A percentile compares a stretch with the other conserved stretches of the same genome.
phyloP scores from a whole-genome alignment of 2,329 filamentous ascomycete genomes.

The Drechmeria coniospora region DNA sequence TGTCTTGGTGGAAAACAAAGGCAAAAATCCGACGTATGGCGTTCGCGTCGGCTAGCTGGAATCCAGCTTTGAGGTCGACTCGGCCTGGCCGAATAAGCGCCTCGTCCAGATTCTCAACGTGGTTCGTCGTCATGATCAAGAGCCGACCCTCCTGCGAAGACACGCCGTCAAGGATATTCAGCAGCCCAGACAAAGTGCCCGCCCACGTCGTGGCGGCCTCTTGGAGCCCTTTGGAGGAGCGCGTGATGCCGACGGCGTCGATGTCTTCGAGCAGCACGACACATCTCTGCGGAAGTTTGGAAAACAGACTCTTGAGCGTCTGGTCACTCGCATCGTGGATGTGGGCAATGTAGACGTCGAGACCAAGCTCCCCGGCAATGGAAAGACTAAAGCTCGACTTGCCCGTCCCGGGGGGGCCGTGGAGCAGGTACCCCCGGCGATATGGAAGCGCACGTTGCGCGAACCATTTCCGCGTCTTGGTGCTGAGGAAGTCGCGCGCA shows the following conservation, averaged over 20 bases:
- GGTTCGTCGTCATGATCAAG: slow-evolving; percentile 13
- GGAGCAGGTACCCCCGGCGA: slow-evolving; percentile 21
- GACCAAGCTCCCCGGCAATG: slow-evolving; percentile 17
- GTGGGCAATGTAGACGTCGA: slow-evolving; percentile 21
- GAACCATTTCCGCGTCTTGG: slow-evolving; percentile 14
- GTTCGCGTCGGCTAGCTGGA: slow-evolving; percentile 1
- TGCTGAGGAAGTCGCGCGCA: slow-evolving; percentile 20
- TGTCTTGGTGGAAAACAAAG: neutral
- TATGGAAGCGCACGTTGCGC: slow-evolving; percentile 13
- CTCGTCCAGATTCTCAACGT: slow-evolving; percentile 9
- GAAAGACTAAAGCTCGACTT: slow-evolving; percentile 23
- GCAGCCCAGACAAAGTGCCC: slow-evolving; percentile 8
- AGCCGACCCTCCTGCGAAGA: slow-evolving; percentile 8
- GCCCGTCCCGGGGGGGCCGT: slow-evolving; percentile 22
- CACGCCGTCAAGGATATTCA: slow-evolving; percentile 10
- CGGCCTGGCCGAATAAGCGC: slow-evolving; percentile 21
- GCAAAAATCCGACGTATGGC: neutral
- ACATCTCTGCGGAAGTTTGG: slow-evolving; percentile 17
- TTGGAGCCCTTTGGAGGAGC: no score
- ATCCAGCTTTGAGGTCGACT: slow-evolving; percentile 41
- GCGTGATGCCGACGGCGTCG: slow-evolving; percentile 11
- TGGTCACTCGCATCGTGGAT: slow-evolving; percentile 15
- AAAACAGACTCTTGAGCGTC: slow-evolving; percentile 15
- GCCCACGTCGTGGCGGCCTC: neutral
- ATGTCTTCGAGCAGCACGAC: slow-evolving; percentile 25